Evolutionary conservation across 768 basidiomycete genomes (phyloP).

Genomic region (Lentinus tigrinus): DNA sequence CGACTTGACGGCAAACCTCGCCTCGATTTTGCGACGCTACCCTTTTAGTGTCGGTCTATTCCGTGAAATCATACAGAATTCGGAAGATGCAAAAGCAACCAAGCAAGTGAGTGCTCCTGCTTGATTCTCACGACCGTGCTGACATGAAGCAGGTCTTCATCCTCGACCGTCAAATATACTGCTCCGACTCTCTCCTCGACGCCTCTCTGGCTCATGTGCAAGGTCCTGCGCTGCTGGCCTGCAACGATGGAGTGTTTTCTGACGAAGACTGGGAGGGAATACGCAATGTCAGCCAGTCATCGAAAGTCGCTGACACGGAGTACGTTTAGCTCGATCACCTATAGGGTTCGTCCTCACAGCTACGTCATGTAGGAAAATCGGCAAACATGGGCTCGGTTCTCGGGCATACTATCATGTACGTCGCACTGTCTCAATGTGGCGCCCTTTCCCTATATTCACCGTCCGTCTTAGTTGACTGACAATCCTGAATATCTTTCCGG

Average conservation of each 20-base stretch:
- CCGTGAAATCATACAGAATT: constrained; percentile 48
- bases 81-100: constrained; percentile 48
- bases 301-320: constrained; percentile 46
- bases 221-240: constrained; percentile 47
- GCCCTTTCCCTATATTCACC: background rate
- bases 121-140: background rate
- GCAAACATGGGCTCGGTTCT: constrained; percentile 54
- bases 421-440: background rate
- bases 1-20: constrained; percentile 12
- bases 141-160: constrained; percentile 37
- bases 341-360: too few relatives aligned
- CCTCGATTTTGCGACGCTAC: constrained; percentile 40
- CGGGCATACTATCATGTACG: constrained; percentile 50
- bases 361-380: constrained; percentile 44
- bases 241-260: constrained; percentile 42
- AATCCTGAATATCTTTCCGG: constrained; percentile 48
- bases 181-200: constrained; percentile 25
- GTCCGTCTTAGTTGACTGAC: constrained; percentile 43
- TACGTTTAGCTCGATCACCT: constrained; percentile 22
- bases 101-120: constrained; percentile 35
- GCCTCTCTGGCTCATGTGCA: constrained; percentile 31
- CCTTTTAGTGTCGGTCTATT: constrained; percentile 45
- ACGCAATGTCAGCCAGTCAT: constrained; percentile 42
- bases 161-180: constrained; percentile 38
- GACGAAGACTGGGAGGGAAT: constrained; percentile 46